Percentiles rank a stretch among this genome's conserved stretches.
Evolutionary conservation across 495 filamentous ascomycete genomes (phyloP).

Genomic region (Neurospora sp.): DNA sequence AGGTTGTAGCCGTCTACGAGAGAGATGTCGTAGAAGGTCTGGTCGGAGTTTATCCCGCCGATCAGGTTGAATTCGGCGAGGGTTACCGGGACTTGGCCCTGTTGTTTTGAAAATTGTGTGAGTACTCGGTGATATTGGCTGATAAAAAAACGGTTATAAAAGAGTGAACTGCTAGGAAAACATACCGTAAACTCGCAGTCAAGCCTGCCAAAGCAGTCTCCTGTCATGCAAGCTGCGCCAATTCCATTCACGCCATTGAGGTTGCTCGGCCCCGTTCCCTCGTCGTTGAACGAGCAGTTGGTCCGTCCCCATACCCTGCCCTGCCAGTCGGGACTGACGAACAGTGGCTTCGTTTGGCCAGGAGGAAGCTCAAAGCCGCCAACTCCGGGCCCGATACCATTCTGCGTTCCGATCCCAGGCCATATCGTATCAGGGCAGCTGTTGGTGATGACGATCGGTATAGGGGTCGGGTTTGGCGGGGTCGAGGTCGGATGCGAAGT

Average conservation of each 20-base stretch:
- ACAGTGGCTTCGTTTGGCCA: constrained; percentile 39
- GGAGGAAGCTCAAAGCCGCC: constrained; percentile 55
- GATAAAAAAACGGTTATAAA: background rate
- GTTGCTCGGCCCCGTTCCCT: constrained; percentile 41
- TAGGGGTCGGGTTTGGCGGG: constrained; percentile 15
- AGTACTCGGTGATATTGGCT: background rate
- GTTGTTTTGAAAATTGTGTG: background rate
- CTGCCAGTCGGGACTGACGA: constrained; percentile 60
- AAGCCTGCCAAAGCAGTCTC: constrained; percentile 61
- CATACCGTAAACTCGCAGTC: constrained; percentile 55
- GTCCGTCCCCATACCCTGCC: constrained; percentile 74
- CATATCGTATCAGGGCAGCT: constrained; percentile 56
- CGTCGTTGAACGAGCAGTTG: constrained; percentile 62
- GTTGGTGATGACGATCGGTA: constrained; percentile 52
- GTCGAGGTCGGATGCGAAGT: constrained; percentile 1
- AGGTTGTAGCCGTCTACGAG: constrained; percentile 81
- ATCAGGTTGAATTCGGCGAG: constrained; percentile 68
- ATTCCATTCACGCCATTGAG: constrained; percentile 42
- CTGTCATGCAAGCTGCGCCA: constrained; percentile 55
- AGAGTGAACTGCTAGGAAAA: background rate
- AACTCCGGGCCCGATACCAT: constrained; percentile 48
- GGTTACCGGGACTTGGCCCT: constrained; percentile 57
- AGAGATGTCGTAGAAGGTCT: constrained; percentile 76
- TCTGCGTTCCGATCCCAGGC: constrained; percentile 60
- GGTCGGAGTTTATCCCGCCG: constrained; percentile 42